phyloP scores from a whole-genome alignment of 139 green algal genomes.

The Haematococcus sp. region DNA sequence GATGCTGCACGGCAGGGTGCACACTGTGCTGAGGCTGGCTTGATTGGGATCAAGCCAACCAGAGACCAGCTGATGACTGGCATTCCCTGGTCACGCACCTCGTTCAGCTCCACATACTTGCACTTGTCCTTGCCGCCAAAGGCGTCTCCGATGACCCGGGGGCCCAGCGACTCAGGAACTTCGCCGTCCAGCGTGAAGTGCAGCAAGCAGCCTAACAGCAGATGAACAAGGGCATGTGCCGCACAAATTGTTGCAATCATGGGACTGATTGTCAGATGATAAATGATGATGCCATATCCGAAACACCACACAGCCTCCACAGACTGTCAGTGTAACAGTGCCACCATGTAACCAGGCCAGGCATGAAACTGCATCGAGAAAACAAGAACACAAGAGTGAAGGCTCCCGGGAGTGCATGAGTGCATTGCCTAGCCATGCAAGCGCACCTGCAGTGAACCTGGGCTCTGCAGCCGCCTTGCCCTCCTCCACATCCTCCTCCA shows the following conservation, averaged over 20 bases:
- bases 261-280: too few species aligned
- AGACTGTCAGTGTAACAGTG: too few species aligned
- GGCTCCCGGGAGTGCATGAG: not conserved
- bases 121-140: constrained; percentile 51
- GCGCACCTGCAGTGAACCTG: not conserved
- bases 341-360: too few species aligned
- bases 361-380: too few species aligned
- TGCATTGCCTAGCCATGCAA: not conserved
- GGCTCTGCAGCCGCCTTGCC: not conserved
- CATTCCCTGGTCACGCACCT: constrained; percentile 14
- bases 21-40: not conserved
- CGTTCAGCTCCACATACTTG: constrained; percentile 49
- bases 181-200: constrained; percentile 39
- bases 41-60: not conserved
- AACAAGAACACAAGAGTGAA: too few species aligned
- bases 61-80: not conserved
- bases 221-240: not conserved
- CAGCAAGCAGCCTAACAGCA: constrained; percentile 29
- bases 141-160: constrained; percentile 41
- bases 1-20: not conserved
- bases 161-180: constrained; percentile 31
- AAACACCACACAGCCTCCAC: too few species aligned
- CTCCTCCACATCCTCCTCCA: constrained; percentile 5
- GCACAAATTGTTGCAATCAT: too few species aligned
- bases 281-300: too few species aligned